Evolutionary conservation across 2,329 filamentous ascomycete genomes (phyloP).

Genomic region (Xylaria sp.): DNA sequence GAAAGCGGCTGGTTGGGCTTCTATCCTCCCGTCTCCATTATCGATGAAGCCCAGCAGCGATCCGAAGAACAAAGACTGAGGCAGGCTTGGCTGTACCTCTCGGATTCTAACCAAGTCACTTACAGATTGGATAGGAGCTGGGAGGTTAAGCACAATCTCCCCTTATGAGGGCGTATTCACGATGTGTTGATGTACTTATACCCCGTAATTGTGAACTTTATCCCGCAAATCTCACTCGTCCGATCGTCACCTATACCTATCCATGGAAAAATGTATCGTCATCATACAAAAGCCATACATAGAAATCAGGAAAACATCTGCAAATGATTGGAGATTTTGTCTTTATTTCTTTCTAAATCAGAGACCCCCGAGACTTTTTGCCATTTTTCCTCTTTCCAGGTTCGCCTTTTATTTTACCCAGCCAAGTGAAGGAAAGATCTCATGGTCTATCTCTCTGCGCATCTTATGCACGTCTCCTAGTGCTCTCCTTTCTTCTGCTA

Average conservation of each 20-base stretch:
- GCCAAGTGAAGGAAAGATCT: constrained; percentile 19
- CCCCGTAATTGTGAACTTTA: not conserved
- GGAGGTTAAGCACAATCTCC: not conserved
- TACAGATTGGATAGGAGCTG: not conserved
- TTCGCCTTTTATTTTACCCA: constrained; percentile 18
- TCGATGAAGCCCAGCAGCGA: constrained; percentile 18
- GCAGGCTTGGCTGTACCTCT: not conserved
- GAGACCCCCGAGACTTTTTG: constrained; percentile 23
- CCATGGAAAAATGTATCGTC: not conserved
- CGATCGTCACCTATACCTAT: not conserved
- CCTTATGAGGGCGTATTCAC: not conserved
- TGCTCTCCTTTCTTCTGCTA: constrained; percentile 17
- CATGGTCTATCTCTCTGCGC: constrained; percentile 34
- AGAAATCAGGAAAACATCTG: not conserved
- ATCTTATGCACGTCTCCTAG: constrained; percentile 15
- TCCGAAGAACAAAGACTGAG: constrained; percentile 20
- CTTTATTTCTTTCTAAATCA: constrained; percentile 39
- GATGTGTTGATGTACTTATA: not conserved
- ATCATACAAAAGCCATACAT: not conserved
- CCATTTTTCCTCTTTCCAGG: constrained; percentile 19
- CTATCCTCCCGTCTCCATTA: constrained; percentile 24
- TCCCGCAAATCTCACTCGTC: not conserved
- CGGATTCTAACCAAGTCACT: not conserved
- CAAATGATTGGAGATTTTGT: constrained; percentile 42
- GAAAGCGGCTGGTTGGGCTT: constrained; percentile 27